A percentile compares a stretch with the other conserved stretches of the same genome.
Conservation (phyloP, 331 rosid species). For the Malus hybrid region DNA sequence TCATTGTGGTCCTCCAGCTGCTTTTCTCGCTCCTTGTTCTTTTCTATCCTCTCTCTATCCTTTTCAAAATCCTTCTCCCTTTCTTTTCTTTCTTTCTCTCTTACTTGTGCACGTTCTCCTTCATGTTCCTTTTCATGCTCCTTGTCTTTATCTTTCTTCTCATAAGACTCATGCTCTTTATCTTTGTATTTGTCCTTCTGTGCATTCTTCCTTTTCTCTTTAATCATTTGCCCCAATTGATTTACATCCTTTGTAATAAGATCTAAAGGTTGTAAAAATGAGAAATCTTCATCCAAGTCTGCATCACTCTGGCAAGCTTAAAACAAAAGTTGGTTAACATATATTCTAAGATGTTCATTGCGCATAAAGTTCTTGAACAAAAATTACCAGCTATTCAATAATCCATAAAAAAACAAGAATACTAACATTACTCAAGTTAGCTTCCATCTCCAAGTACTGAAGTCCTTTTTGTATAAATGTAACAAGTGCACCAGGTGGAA, state of each 20-base stretch:
- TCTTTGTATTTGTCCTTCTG: slow-evolving; percentile 46
- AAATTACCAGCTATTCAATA: neutral
- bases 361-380: neutral
- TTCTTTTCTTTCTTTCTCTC: slow-evolving; percentile 61
- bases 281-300: slow-evolving; percentile 91
- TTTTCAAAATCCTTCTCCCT: slow-evolving; percentile 43
- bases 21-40: slow-evolving; percentile 55
- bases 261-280: slow-evolving; percentile 86
- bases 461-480: slow-evolving; percentile 90
- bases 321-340: slow-evolving; percentile 51
- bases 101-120: slow-evolving; percentile 50
- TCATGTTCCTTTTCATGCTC: slow-evolving; percentile 62
- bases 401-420: slow-evolving; percentile 14
- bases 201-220: slow-evolving; percentile 55
- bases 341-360: slow-evolving; percentile 24
- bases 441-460: slow-evolving; percentile 98
- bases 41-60: slow-evolving; percentile 47
- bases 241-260: slow-evolving; percentile 82
- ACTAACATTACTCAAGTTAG: slow-evolving; percentile 92
- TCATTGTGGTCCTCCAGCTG: slow-evolving; percentile 39
- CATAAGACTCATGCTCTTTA: slow-evolving; percentile 35
- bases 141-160: slow-evolving; percentile 38
- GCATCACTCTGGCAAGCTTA: slow-evolving; percentile 85
- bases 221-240: slow-evolving; percentile 71
- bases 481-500: slow-evolving; percentile 80